Conservation (phyloP, 495 filamentous ascomycete species). For the Chaetomium tenue region DNA sequence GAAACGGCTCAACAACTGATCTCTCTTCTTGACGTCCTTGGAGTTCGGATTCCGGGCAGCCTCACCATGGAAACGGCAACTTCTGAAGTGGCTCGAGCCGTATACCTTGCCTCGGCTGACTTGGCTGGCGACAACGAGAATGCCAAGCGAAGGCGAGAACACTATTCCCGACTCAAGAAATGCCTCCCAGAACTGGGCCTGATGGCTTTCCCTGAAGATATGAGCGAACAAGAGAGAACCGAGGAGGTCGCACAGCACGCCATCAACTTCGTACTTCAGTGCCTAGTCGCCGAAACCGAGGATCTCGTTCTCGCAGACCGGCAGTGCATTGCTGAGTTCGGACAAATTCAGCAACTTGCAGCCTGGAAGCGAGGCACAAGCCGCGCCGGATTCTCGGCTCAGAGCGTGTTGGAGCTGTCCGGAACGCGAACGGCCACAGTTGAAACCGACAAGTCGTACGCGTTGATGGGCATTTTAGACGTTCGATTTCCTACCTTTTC, state of each 20-base stretch:
- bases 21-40: constrained; percentile 33
- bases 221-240: neutral
- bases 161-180: neutral
- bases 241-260: constrained; percentile 29
- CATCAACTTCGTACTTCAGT: constrained; percentile 35
- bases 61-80: constrained; percentile 36
- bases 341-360: constrained; percentile 32
- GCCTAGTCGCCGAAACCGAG: constrained; percentile 33
- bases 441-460: constrained; percentile 38
- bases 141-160: neutral
- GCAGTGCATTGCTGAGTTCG: constrained; percentile 36
- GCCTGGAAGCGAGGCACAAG: constrained; percentile 34
- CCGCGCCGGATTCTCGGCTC: constrained; percentile 34
- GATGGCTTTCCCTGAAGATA: neutral
- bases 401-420: constrained; percentile 36
- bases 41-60: constrained; percentile 34
- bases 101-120: constrained; percentile 32
- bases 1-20: constrained; percentile 33
- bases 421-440: constrained; percentile 36
- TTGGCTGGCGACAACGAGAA: constrained; percentile 13
- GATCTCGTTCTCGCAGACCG: constrained; percentile 35
- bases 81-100: constrained; percentile 34
- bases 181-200: constrained; percentile 1
- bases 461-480: constrained; percentile 42
- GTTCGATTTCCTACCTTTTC: constrained; percentile 41